Percentiles rank a stretch among this genome's conserved stretches.
phyloP scores from a whole-genome alignment of 768 basidiomycete species.

The Kwoniella pini region DNA sequence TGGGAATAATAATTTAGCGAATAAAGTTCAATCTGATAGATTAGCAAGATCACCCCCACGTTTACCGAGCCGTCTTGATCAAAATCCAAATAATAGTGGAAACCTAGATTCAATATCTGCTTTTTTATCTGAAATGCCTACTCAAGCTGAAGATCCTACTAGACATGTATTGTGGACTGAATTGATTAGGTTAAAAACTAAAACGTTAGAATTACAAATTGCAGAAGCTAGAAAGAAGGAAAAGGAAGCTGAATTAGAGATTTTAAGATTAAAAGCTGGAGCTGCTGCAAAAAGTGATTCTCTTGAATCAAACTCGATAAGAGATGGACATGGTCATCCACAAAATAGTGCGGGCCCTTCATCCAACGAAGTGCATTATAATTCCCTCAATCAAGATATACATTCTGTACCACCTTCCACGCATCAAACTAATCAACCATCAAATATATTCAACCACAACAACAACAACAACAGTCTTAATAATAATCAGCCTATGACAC shows the following conservation, averaged over 20 bases:
- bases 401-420: neutral
- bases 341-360: too few relatives aligned
- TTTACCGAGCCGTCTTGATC: neutral
- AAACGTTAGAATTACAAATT: constrained; percentile 46
- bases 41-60: too few relatives aligned
- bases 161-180: constrained; percentile 40
- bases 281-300: constrained; percentile 6
- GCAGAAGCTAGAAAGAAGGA: constrained; percentile 48
- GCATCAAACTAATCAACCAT: neutral
- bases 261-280: constrained; percentile 31
- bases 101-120: constrained; percentile 5
- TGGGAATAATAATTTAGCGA: too few relatives aligned
- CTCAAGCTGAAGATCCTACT: constrained; percentile 31
- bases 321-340: too few relatives aligned
- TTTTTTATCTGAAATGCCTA: constrained; percentile 40
- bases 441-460: neutral
- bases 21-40: too few relatives aligned
- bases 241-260: constrained; percentile 47
- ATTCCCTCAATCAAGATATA: too few relatives aligned
- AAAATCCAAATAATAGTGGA: too few relatives aligned
- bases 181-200: constrained; percentile 38
- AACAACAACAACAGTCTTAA: neutral
- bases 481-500: constrained; percentile 22
- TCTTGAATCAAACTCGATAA: neutral
- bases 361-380: too few relatives aligned